Base-by-base conservation (phyloP, 1,284 basidiomycete genomes). In the Coniophora puteana region DNA sequence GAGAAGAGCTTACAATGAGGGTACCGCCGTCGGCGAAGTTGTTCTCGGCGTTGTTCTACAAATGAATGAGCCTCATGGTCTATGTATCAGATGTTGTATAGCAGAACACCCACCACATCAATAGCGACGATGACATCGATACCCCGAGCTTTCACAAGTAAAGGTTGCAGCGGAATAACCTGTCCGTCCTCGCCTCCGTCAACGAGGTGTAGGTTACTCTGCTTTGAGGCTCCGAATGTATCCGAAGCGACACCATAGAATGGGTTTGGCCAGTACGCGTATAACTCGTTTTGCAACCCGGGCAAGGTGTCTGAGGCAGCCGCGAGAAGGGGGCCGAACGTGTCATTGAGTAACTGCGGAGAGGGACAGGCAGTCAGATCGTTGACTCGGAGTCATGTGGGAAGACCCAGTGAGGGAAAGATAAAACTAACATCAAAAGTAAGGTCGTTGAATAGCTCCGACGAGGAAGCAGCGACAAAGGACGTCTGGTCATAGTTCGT, bases 111-210 rank as follows among this genome's bases (percentile, higher is more conserved):
- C 39, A 62, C 61, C 8, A 57, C 65, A 49, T 78, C 76, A n/a
- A 75, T 61, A 2, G 67, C 74, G 24, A 78, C 41, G 38, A 78
- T 63, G 13, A 67, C 53, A 46, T 78, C 76, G 16, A 77, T 50
- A 2, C 54, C 55, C 30, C 76, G 61, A 2, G 67, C 68, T 35
- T 68, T 63, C 38, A 74, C 69, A 12, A 78, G 55, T 14, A 78
- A 54, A 0, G 75, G 73, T 50, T 70, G 67, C 20, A 76, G 47
- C 0, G 75, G 74, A 12, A 71, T 54, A 36, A 65, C 62, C 42
- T 73, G 57, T 20, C 63, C 64, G 44, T 68, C 58, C 28, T 51
- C 46, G 12, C 66, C 66, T 16, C 65, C 66, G 38, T 67, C 67
- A 8, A 62, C 57, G 6, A 69, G 47, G 3, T 48, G 41, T 4